Evolutionary conservation across 225 moss, liverwort and hornwort genomes (phyloP).

Genomic region (Ulota crispa): DNA sequence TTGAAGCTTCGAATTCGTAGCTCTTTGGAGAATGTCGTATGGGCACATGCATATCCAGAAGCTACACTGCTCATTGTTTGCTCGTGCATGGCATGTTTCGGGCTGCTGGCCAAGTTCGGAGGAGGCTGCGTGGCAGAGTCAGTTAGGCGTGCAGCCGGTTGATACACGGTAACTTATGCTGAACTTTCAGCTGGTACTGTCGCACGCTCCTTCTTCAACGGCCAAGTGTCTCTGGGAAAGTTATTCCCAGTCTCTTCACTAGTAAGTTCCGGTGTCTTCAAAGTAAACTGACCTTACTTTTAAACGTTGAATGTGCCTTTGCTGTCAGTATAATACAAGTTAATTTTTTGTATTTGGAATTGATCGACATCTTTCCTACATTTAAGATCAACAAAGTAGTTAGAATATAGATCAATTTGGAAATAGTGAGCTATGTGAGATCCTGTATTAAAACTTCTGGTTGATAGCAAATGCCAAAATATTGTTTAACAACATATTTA

Average conservation of each 20-base stretch:
- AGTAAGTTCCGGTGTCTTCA: background rate
- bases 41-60: background rate
- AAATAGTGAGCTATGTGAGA: too few species aligned
- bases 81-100: background rate
- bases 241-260: background rate
- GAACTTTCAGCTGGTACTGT: conserved; percentile 27
- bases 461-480: too few species aligned
- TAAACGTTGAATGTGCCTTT: too few species aligned
- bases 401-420: too few species aligned
- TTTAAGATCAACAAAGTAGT: too few species aligned
- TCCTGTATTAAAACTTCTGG: too few species aligned
- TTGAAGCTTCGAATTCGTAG: background rate
- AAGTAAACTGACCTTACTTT: too few species aligned
- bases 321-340: too few species aligned
- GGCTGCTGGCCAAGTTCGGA: background rate
- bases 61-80: background rate
- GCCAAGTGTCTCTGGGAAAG: background rate
- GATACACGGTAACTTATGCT: background rate
- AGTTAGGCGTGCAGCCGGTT: conserved; percentile 28
- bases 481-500: too few species aligned
- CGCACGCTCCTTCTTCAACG: background rate
- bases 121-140: conserved; percentile 9
- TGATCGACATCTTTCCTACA: too few species aligned
- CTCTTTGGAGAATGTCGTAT: background rate
- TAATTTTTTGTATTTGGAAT: too few species aligned